Conservation (phyloP, 1,139 yeast species). For the Blastobotrys petasosporus region DNA sequence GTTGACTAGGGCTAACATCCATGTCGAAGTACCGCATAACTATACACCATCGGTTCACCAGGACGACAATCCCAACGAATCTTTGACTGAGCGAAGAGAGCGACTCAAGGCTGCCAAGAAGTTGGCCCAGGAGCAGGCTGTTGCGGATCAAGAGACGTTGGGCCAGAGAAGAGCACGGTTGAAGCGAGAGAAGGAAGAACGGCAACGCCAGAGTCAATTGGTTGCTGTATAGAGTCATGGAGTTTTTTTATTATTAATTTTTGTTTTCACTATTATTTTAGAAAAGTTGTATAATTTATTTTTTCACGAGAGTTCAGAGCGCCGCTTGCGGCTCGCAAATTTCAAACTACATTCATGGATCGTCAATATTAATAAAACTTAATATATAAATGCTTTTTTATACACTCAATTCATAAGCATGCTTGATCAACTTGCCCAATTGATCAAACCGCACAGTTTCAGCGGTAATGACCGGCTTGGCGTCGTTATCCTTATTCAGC, state of each 20-base stretch:
- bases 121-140: conserved; percentile 7
- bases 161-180: conserved; percentile 33
- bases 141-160: conserved; percentile 27
- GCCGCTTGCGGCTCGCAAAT: no score
- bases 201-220: conserved; percentile 2
- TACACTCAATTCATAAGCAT: conserved; percentile 28
- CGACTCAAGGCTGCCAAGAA: conserved; percentile 23
- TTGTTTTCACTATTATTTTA: no score
- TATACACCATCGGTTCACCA: background rate
- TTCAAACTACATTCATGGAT: no score
- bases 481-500: conserved; percentile 30
- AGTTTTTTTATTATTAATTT: no score
- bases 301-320: no score
- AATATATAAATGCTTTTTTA: conserved; percentile 2
- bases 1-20: conserved; percentile 3
- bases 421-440: conserved; percentile 31
- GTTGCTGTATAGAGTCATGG: background rate
- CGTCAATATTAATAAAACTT: no score
- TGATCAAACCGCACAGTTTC: conserved; percentile 35
- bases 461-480: conserved; percentile 30
- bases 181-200: conserved; percentile 17
- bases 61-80: conserved; percentile 9
- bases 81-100: conserved; percentile 16
- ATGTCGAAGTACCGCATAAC: background rate
- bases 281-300: no score